Percentiles rank a stretch among this genome's conserved stretches.
Evolutionary conservation across 1,284 basidiomycete genomes (phyloP).

Genomic region (Apiotrichum mycotoxinovorans): DNA sequence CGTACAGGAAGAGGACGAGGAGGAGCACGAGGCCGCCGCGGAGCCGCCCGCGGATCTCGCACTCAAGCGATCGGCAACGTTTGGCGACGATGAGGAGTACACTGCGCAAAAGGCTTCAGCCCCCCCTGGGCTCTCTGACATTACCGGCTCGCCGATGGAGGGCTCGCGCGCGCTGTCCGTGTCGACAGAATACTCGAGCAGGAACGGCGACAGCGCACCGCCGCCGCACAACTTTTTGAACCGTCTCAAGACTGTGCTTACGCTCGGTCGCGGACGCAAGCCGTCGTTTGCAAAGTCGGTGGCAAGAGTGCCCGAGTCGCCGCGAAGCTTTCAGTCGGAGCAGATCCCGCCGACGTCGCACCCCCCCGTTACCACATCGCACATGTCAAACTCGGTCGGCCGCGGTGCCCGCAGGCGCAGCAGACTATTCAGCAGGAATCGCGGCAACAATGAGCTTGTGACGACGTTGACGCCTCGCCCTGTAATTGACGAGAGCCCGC

Average conservation of each 20-base stretch:
- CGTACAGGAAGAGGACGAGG: conserved; percentile 21
- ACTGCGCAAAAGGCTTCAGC: conserved; percentile 6
- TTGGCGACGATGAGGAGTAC: conserved; percentile 18
- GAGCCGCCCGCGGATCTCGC: conserved; percentile 7
- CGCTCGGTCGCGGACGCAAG: neutral
- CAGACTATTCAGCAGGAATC: conserved; percentile 7
- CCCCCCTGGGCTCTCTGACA: conserved; percentile 6
- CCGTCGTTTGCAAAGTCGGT: neutral
- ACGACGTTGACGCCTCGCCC: neutral
- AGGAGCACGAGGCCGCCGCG: conserved; percentile 4
- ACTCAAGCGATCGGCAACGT: conserved; percentile 19
- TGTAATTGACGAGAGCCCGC: neutral
- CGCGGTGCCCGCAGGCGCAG: conserved; percentile 8
- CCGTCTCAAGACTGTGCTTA: conserved; percentile 16
- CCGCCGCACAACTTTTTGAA: conserved; percentile 9
- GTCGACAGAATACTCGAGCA: neutral
- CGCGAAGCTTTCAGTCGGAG: conserved; percentile 18
- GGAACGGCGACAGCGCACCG: neutral
- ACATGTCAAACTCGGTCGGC: conserved; percentile 6
- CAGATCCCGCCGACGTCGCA: neutral
- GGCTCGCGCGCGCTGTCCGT: conserved; percentile 1
- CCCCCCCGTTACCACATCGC: neutral
- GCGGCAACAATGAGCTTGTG: neutral
- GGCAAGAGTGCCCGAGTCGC: conserved; percentile 5
- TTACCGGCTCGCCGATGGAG: conserved; percentile 14